Evolutionary conservation across 2,329 filamentous ascomycete species (phyloP).

Genomic region (Penicillium brasilianum): DNA sequence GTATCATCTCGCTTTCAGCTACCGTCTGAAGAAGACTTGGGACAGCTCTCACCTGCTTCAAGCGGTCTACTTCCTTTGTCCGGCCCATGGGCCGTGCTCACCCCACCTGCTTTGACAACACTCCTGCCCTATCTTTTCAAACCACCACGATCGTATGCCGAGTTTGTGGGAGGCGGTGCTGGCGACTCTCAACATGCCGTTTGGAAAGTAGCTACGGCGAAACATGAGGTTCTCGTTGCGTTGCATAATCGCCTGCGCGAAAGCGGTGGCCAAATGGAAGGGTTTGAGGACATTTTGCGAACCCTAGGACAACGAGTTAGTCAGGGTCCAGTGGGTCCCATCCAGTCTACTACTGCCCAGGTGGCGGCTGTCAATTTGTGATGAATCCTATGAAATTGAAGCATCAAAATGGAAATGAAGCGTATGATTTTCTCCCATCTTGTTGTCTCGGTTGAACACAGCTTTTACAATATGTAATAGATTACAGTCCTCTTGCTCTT

Average conservation of each 20-base stretch:
- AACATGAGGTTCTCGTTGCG: slow-evolving; percentile 60
- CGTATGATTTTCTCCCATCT: not conserved
- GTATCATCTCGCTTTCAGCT: slow-evolving; percentile 40
- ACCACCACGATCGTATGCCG: slow-evolving; percentile 61
- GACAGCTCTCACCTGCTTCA: slow-evolving; percentile 42
- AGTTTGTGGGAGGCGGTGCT: slow-evolving; percentile 61
- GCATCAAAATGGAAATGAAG: not conserved
- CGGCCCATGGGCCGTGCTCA: slow-evolving; percentile 58
- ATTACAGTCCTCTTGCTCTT: not conserved
- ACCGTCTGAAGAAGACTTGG: slow-evolving; percentile 47
- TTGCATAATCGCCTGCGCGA: slow-evolving; percentile 53
- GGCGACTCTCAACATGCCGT: slow-evolving; percentile 63
- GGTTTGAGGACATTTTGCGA: slow-evolving; percentile 47
- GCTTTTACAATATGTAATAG: too few relatives aligned
- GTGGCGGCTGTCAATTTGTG: slow-evolving; percentile 46
- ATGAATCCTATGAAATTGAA: slow-evolving; percentile 8
- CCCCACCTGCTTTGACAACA: slow-evolving; percentile 55
- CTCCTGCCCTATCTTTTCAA: slow-evolving; percentile 63
- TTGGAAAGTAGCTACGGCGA: slow-evolving; percentile 62
- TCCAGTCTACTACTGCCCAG: slow-evolving; percentile 36
- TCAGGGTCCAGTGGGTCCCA: slow-evolving; percentile 50
- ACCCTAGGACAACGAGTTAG: slow-evolving; percentile 48
- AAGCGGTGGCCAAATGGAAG: slow-evolving; percentile 36
- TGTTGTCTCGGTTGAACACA: not conserved
- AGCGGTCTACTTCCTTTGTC: slow-evolving; percentile 46